Evolutionary conservation across 225 moss, liverwort and hornwort genomes (phyloP).

Genomic region (Antitrichia curtipendula): DNA sequence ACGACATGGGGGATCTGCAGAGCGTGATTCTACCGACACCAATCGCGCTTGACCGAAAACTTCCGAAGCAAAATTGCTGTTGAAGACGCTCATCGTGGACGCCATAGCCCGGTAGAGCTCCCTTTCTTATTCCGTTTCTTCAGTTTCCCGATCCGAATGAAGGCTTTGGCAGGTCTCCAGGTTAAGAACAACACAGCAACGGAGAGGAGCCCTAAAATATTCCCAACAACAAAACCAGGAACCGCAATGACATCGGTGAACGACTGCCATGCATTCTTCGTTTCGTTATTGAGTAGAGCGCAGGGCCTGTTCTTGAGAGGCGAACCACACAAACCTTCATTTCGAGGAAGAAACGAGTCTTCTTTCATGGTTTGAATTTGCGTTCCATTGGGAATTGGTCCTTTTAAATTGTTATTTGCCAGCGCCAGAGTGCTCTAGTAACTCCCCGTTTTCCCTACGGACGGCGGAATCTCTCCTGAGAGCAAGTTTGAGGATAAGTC

Average conservation of each 20-base stretch:
- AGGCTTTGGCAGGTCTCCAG: background rate
- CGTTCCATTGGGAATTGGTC: background rate
- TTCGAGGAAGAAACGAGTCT: background rate
- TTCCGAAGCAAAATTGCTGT: background rate
- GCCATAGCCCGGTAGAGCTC: background rate
- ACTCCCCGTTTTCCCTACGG: background rate
- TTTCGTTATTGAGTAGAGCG: background rate
- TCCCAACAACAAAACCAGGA: background rate
- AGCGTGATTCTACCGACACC: background rate
- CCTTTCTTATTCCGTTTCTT: background rate
- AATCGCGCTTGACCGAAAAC: background rate
- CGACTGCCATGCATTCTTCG: background rate
- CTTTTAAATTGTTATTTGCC: conserved; percentile 1
- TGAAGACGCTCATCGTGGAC: background rate
- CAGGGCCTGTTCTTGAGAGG: background rate
- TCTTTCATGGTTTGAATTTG: background rate
- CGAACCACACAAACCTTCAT: background rate
- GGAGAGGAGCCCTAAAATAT: background rate
- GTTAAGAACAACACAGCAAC: background rate
- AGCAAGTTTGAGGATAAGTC: conserved; percentile 1
- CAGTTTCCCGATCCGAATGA: background rate
- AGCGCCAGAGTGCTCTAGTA: background rate
- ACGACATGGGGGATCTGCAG: too few relatives aligned
- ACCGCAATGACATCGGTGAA: background rate
- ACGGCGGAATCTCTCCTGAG: background rate